Evolutionary conservation across 805 yeast genomes (phyloP), one percentile per base, ranked within the genome.

Genomic region (Kurtzmaniella cleridarum): DNA sequence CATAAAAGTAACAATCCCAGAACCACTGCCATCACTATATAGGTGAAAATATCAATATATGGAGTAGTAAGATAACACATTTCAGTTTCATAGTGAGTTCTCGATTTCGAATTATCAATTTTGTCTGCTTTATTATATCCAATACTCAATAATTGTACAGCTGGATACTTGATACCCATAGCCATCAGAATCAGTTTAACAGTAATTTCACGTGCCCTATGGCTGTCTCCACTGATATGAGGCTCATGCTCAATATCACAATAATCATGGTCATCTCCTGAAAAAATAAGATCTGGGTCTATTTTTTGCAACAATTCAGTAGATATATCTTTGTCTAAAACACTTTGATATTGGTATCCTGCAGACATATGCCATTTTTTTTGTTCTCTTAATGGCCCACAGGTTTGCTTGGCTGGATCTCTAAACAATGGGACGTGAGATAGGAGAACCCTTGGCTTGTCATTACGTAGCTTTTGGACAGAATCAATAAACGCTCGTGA

Each of bases 241-340:
- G 41, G 34, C 3, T 52, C 48, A 55, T 91, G 98, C 12, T 62
- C 60, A 17, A 82, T 73, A 46, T 84, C 87, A 60, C 99, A 93
- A 49, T 88, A 89, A 56, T 93, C 98, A 62, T 93, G 99, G 57
- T 93, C 98, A 56, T 93, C 99, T 1, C 98, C 99, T 2, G 95
- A 77, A 54, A 88, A 86, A 2, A 85, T 71, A 7, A 81, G 57
- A 15, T 68, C 66, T 0, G 99, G 99, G 34, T 73, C 60, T 0
- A 91, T 57, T 10, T 63, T 64, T 5, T 68, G 51, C 31, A 93
- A 59, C 4, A 93, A 69, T 24, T 76, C 72, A 18, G 73, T 66
- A 0, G 93, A 68, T 5, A 83, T 52, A 3, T 71, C 74, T 11
- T 73, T 64, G 33, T 77, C 81, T 4, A 93, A 66, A 16, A 84